These are phyloP conservation scores for Solidago caesia DNA, from an alignment of 129 eudicot genomes.

Conservation along the genomic window DNA sequence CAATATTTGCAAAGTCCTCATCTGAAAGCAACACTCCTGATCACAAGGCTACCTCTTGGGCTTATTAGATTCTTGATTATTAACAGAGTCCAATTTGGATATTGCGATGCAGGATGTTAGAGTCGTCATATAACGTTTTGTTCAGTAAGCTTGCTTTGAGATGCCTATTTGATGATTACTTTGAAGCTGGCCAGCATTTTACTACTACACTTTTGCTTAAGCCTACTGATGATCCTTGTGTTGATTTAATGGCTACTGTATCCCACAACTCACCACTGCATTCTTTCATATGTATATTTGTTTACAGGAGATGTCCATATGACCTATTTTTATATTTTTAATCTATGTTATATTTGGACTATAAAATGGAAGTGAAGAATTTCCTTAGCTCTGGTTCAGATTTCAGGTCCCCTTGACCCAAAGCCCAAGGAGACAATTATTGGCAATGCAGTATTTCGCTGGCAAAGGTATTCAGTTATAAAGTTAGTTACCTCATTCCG, in stretches of 20 bases:
- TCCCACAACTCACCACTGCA: slow-evolving; percentile 24
- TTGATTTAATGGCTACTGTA: slow-evolving; percentile 76
- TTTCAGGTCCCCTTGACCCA: slow-evolving; percentile 61
- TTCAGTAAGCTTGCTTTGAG: slow-evolving; percentile 78
- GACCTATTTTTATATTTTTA: neutral
- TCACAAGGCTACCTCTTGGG: no score
- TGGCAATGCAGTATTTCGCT: slow-evolving; percentile 68
- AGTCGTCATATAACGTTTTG: slow-evolving; percentile 68
- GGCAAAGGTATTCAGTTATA: slow-evolving; percentile 61
- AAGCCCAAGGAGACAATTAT: slow-evolving; percentile 52
- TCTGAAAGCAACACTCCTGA: no score
- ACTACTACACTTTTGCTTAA: slow-evolving; percentile 74
- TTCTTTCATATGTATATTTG: neutral
- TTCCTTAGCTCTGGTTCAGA: slow-evolving; percentile 52
- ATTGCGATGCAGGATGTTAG: slow-evolving; percentile 67
- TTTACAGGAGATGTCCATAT: neutral
- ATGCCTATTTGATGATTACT: slow-evolving; percentile 78
- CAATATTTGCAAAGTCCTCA: no score
- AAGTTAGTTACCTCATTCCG: neutral
- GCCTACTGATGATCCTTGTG: slow-evolving; percentile 84
- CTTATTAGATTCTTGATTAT: no score
- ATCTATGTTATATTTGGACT: no score
- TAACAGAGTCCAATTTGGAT: neutral
- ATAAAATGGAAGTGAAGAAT: neutral
- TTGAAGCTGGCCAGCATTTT: slow-evolving; percentile 65